Conservation (phyloP, 371 early-diverging fungal genomes). For the Mucor mucedo region DNA sequence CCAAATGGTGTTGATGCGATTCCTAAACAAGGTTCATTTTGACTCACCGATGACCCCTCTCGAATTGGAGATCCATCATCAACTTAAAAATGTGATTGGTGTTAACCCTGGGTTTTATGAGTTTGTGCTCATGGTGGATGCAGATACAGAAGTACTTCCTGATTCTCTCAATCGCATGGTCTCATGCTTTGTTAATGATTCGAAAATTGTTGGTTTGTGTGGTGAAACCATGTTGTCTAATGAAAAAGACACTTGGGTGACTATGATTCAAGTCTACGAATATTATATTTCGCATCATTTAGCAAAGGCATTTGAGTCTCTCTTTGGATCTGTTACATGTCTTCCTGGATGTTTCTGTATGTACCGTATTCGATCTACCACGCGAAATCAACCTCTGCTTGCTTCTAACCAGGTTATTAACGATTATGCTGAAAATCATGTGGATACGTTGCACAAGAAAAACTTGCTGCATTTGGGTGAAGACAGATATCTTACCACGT, state of each 20-base stretch:
- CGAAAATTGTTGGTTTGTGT: constrained; percentile 83
- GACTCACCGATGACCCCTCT: constrained; percentile 84
- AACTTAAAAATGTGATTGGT: constrained; percentile 90
- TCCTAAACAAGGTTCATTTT: constrained; percentile 79
- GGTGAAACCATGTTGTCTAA: constrained; percentile 88
- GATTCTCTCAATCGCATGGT: constrained; percentile 74
- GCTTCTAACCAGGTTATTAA: constrained; percentile 88
- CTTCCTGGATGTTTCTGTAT: constrained; percentile 92
- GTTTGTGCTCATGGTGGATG: constrained; percentile 71
- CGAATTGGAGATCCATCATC: constrained; percentile 91
- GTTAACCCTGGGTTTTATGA: constrained; percentile 82
- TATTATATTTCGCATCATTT: constrained; percentile 91
- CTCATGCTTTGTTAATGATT: constrained; percentile 80
- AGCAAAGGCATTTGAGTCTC: constrained; percentile 84
- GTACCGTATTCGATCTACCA: constrained; percentile 87
- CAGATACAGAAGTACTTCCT: constrained; percentile 73
- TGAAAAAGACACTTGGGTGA: constrained; percentile 89
- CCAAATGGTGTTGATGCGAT: constrained; percentile 87
- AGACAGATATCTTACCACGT: constrained; percentile 98
- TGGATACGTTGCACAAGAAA: constrained; percentile 98
- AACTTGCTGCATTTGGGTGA: constrained; percentile 98
- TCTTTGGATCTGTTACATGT: constrained; percentile 92
- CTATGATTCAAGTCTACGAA: constrained; percentile 92
- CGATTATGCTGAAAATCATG: constrained; percentile 94
- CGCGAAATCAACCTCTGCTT: constrained; percentile 87